These are phyloP conservation scores for Russula brevipes DNA, from an alignment of 768 basidiomycete genomes.

Conservation along the genomic window DNA sequence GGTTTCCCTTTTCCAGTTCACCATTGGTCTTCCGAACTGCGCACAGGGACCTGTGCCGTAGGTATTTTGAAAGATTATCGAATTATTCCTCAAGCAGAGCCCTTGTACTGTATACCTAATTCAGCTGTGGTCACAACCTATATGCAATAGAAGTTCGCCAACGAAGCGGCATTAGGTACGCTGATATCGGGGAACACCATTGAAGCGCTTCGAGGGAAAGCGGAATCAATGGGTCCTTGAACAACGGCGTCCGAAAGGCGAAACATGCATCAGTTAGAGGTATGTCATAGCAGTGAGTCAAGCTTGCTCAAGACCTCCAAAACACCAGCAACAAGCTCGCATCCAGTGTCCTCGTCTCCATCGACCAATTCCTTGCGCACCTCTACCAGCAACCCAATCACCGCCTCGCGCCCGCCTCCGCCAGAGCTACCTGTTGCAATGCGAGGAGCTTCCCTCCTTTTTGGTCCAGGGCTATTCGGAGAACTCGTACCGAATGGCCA, in stretches of 20 bases:
- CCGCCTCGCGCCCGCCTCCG: constrained; percentile 53
- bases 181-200: neutral
- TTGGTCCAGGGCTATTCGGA: constrained; percentile 19
- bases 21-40: neutral
- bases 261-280: constrained; percentile 12
- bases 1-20: neutral
- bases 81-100: neutral
- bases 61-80: neutral
- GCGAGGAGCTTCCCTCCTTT: constrained; percentile 38
- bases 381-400: constrained; percentile 69
- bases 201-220: neutral
- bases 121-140: neutral
- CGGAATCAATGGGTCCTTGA: constrained; percentile 8
- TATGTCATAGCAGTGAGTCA: constrained; percentile 68
- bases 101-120: neutral
- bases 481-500: constrained; percentile 75
- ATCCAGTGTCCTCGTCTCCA: constrained; percentile 74
- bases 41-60: neutral
- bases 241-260: neutral
- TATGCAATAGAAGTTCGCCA: neutral
- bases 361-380: constrained; percentile 61
- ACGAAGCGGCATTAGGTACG: neutral
- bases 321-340: constrained; percentile 90
- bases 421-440: constrained; percentile 54
- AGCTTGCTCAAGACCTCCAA: constrained; percentile 90